A percentile compares a stretch with the other conserved stretches of the same genome.
Evolutionary conservation across 2,329 filamentous ascomycete species (phyloP).

Genomic region (Aspergillus pseudoviridinutans): DNA sequence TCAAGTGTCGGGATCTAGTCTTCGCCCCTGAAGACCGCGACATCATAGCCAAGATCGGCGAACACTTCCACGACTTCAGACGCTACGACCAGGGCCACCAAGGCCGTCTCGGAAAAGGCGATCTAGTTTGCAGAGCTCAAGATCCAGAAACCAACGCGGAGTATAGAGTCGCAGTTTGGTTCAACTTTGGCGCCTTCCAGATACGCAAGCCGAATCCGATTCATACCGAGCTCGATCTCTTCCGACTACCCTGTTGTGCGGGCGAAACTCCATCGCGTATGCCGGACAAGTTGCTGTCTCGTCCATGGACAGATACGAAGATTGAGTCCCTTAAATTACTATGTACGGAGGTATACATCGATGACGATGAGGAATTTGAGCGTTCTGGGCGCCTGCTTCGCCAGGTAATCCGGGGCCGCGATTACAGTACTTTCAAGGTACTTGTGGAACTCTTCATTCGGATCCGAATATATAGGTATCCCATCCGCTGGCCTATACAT

Average conservation of each 20-base stretch:
- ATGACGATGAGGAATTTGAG: slow-evolving; percentile 26
- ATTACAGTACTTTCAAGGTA: slow-evolving; percentile 29
- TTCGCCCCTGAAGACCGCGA: slow-evolving; percentile 23
- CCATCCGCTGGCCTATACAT: slow-evolving; percentile 31
- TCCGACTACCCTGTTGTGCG: slow-evolving; percentile 31
- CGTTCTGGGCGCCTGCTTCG: slow-evolving; percentile 31
- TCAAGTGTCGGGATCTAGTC: slow-evolving; percentile 25
- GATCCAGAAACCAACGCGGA: slow-evolving; percentile 9
- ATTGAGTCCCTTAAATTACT: slow-evolving; percentile 38
- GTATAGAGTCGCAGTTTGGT: slow-evolving; percentile 35
- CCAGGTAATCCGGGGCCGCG: slow-evolving; percentile 33
- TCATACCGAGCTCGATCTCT: slow-evolving; percentile 30
- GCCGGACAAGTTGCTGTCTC: slow-evolving; percentile 35
- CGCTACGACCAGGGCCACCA: slow-evolving; percentile 17
- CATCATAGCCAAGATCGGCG: slow-evolving; percentile 21
- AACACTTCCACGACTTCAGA: slow-evolving; percentile 20
- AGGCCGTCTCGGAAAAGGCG: slow-evolving; percentile 28
- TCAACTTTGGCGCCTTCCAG: slow-evolving; percentile 35
- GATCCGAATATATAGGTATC: slow-evolving; percentile 28
- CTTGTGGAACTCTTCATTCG: slow-evolving; percentile 30
- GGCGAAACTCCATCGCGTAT: slow-evolving; percentile 28
- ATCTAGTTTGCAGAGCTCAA: slow-evolving; percentile 25
- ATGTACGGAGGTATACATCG: slow-evolving; percentile 34
- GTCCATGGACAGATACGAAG: slow-evolving; percentile 37
- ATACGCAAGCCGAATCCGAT: slow-evolving; percentile 26